Evolutionary conservation across 345 rosid species (phyloP).

Genomic region (Corchorus capsularis): DNA sequence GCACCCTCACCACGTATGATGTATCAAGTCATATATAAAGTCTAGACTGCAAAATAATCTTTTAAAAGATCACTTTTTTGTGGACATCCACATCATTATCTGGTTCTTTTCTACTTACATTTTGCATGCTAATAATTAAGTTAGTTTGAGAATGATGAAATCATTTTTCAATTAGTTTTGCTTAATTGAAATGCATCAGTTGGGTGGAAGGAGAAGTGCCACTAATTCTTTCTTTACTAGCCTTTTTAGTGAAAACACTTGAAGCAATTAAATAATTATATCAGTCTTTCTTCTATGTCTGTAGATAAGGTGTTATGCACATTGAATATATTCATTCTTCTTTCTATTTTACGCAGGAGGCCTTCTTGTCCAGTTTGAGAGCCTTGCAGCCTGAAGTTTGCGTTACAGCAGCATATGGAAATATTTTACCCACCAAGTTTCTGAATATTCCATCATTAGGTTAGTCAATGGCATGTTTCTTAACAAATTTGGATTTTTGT

Average conservation of each 20-base stretch:
- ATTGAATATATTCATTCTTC: neutral
- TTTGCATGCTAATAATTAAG: too few relatives aligned
- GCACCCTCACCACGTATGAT: too few relatives aligned
- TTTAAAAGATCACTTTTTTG: neutral
- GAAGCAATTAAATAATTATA: neutral
- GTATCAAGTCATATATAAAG: neutral
- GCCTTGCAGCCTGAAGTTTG: conserved; percentile 91
- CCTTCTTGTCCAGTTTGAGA: conserved; percentile 61
- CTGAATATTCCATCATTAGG: conserved; percentile 79
- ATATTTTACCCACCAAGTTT: conserved; percentile 82
- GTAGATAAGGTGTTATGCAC: neutral
- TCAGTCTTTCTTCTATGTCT: neutral
- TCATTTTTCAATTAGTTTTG: neutral
- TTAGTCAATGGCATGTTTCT: conserved; percentile 38
- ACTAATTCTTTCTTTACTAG: neutral
- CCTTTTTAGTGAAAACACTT: neutral
- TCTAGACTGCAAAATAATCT: neutral
- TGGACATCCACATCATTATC: neutral
- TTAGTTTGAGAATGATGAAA: neutral
- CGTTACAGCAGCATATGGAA: conserved; percentile 95
- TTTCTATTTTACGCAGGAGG: conserved; percentile 48
- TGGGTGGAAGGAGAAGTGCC: neutral
- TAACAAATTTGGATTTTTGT: conserved; percentile 1
- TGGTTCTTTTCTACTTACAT: neutral
- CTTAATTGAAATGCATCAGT: conserved; percentile 7